Percentiles rank a stretch among this genome's conserved stretches.
Conservation (phyloP, 805 yeast species). For the Saccharomycopsis selenospora region DNA sequence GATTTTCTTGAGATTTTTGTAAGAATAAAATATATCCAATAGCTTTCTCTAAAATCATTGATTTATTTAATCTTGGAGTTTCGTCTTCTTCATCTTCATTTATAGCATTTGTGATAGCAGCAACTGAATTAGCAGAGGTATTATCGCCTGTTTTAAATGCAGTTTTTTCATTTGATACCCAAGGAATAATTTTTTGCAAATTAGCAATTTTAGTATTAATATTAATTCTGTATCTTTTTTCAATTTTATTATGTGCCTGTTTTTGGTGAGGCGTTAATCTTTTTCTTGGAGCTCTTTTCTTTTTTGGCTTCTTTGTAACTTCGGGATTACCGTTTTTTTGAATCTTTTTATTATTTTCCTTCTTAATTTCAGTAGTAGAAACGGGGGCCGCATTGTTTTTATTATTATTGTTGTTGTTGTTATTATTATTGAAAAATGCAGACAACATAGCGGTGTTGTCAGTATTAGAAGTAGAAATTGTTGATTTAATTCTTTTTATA, state of each 20-base stretch:
- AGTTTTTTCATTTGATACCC: slow-evolving; percentile 55
- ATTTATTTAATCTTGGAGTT: slow-evolving; percentile 48
- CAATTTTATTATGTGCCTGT: slow-evolving; percentile 67
- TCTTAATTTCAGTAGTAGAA: background rate
- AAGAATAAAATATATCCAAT: slow-evolving; percentile 50
- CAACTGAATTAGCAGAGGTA: slow-evolving; percentile 6
- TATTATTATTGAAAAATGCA: background rate
- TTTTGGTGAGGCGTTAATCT: slow-evolving; percentile 53
- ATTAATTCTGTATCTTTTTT: slow-evolving; percentile 62
- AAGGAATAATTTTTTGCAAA: slow-evolving; percentile 58
- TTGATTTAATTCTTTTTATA: background rate
- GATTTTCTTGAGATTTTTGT: slow-evolving; percentile 40
- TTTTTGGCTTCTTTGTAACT: slow-evolving; percentile 27
- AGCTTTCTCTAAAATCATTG: slow-evolving; percentile 63
- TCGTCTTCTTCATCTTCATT: slow-evolving; percentile 19
- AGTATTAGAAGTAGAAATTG: background rate
- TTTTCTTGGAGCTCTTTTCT: slow-evolving; percentile 47
- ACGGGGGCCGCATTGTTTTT: slow-evolving; percentile 3
- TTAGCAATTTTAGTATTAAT: slow-evolving; percentile 67
- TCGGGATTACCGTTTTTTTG: background rate
- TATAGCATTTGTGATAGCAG: slow-evolving; percentile 2
- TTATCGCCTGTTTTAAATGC: slow-evolving; percentile 44
- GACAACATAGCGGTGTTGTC: slow-evolving; percentile 2
- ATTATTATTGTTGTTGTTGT: no score
- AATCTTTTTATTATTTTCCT: background rate